Conservation (phyloP, 805 yeast species). For the Wickerhamiella vanderwaltii region DNA sequence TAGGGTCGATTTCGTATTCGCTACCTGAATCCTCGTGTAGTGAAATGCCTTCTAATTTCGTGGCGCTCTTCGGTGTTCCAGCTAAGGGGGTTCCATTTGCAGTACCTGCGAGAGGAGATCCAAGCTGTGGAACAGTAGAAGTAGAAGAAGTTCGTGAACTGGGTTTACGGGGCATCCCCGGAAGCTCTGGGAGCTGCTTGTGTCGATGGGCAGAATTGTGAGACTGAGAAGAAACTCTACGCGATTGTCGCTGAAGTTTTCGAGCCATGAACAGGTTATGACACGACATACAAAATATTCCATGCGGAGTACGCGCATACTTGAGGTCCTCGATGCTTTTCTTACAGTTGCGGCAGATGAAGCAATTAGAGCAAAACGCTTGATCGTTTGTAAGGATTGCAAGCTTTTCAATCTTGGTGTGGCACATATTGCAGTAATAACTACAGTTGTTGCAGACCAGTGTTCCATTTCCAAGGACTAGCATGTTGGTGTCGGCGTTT, state of each 20-base stretch:
- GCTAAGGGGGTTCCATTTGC: background rate
- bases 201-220: slow-evolving; percentile 12
- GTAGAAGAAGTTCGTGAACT: background rate
- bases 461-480: slow-evolving; percentile 87
- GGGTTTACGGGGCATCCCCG: slow-evolving; percentile 12
- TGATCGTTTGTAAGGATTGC: slow-evolving; percentile 92
- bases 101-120: slow-evolving; percentile 9
- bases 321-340: slow-evolving; percentile 73
- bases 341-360: slow-evolving; percentile 80
- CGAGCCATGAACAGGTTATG: slow-evolving; percentile 72
- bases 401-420: slow-evolving; percentile 76
- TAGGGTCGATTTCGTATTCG: slow-evolving; percentile 9
- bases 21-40: slow-evolving; percentile 3
- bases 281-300: slow-evolving; percentile 85
- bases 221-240: slow-evolving; percentile 8
- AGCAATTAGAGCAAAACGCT: slow-evolving; percentile 85
- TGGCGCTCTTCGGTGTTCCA: background rate
- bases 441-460: slow-evolving; percentile 84
- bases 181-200: slow-evolving; percentile 18
- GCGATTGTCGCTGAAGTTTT: slow-evolving; percentile 41
- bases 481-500: slow-evolving; percentile 78
- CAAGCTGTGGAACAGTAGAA: slow-evolving; percentile 7
- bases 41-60: background rate
- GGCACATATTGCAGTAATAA: slow-evolving; percentile 78
- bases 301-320: slow-evolving; percentile 87